Base-by-base conservation (phyloP, 192 early-diverging fungal species). In the Entrophospora sp. region DNA sequence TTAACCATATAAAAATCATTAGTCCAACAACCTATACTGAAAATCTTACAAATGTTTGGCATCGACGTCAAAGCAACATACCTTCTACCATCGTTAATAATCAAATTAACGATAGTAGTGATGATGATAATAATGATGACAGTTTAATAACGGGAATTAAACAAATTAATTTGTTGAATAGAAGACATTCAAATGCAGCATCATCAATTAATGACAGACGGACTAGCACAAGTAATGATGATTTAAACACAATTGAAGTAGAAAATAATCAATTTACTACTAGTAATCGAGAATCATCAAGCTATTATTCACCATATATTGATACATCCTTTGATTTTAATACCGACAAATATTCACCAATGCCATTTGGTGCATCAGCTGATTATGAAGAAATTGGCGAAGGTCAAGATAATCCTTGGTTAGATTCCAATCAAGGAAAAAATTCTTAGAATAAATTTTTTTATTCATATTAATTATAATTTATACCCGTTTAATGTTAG, bases 371-470 rank as follows among this genome's bases (percentile, higher is more conserved):
- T 22, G 31, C 61, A 3, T 28, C 34, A 27, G 49, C 31, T 35
- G 64, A 62, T 10, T 82, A 79, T 68, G 76, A 78, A 22, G 76
- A 82, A 44, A 79, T 79, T 61, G 69, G 62, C 18, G 78, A 59
- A 13, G 69, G 43, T 10, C 42, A 44, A 18, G 65, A 64, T 36
- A 76, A 76, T 45, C 75, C 75, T 3, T 76, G 75, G 75, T 53
- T 49, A 9, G 70, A 69, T 28, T n/a, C n/a, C n/a, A n/a, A n/a
- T n/a, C n/a, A n/a, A n/a, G n/a, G n/a, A n/a, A n/a, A n/a, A n/a
- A n/a, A n/a, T n/a, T n/a, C n/a, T n/a, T n/a, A n/a, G n/a, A n/a
- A n/a, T n/a, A n/a, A n/a, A n/a, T n/a, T n/a, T n/a, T n/a, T n/a
- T n/a, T n/a, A n/a, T n/a, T n/a, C n/a, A n/a, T n/a, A n/a, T n/a